Base-by-base conservation (phyloP, 2,329 filamentous ascomycete species). In the Sporothrix protearum region DNA sequence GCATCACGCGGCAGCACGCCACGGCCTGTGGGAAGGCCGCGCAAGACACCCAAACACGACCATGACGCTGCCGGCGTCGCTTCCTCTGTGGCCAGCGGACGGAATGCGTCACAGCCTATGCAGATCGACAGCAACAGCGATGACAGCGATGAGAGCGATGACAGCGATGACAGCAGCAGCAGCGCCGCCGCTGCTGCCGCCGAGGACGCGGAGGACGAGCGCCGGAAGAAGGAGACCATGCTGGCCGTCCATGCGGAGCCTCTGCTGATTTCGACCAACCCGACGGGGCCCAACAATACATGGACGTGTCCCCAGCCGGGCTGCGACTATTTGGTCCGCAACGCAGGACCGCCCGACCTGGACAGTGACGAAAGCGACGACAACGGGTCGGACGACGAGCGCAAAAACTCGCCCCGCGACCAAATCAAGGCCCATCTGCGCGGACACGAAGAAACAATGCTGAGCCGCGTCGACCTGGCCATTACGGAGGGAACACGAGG, bases 301-400 rank as follows among this genome's bases (percentile, higher is more conserved):
- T 93, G 91, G 90, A 82, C 81, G 0, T 93, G 91, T 76, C 85
- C 85, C 4, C 84, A 90, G 73, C 86, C 88, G 12, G 88, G 85
- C 30, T 93, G 91, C 76, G 81, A 81, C 49, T 89, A 89, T 75
- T 83, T 89, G 53, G 87, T 92, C 12, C 89, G 89, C 73, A 71
- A 70, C 12, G 74, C 74, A 6, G 70, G 28, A 22, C 22, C 68
- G 8, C 70, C 57, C 0, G 49, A 61, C 5, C 7, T 25, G 45
- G 55, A 64, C 22, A n/a, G 36, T 7, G 16, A 8, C 22, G 64
- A 25, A 45, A 39, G 45, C 61, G 36, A 51, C 1, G n/a, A 63
- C 25, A 70, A 68, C 19, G 33, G 33, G 33, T 67, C 68, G 14
- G 55, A 55, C 14, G 57, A 36, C n/a, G 71, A 59, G 9, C 49